Evolutionary conservation across 1,284 basidiomycete species (phyloP).

Genomic region (Gymnopus androsaceus): DNA sequence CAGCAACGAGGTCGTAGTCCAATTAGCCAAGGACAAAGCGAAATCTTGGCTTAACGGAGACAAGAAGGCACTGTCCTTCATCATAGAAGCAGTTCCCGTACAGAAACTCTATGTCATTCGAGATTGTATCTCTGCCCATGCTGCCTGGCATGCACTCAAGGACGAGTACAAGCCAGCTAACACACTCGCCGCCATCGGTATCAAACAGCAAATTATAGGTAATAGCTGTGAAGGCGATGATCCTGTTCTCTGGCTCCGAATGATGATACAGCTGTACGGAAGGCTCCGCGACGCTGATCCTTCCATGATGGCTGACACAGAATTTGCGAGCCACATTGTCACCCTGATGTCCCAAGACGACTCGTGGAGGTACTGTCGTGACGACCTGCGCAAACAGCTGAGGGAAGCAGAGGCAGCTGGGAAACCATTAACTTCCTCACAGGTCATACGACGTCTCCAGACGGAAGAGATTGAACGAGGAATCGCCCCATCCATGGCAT

Average conservation of each 20-base stretch:
- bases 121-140: not conserved
- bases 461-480: not conserved
- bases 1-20: not conserved
- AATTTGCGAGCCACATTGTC: not conserved
- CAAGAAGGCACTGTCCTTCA: not conserved
- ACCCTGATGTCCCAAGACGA: not conserved
- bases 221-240: not conserved
- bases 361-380: not conserved
- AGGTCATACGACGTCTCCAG: no score
- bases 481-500: not conserved
- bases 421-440: no score
- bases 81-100: not conserved
- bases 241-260: not conserved
- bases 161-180: not conserved
- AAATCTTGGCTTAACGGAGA: not conserved
- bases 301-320: not conserved
- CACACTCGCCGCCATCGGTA: not conserved
- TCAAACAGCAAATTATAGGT: not conserved
- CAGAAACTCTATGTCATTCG: not conserved
- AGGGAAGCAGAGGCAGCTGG: no score
- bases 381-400: no score
- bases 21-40: not conserved
- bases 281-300: not conserved
- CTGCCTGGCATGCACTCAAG: not conserved
- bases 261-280: not conserved